Percentiles rank a stretch among this genome's conserved stretches.
Conservation (phyloP, 2,329 filamentous ascomycete species). For the Pseudogymnoascus verrucosus region DNA sequence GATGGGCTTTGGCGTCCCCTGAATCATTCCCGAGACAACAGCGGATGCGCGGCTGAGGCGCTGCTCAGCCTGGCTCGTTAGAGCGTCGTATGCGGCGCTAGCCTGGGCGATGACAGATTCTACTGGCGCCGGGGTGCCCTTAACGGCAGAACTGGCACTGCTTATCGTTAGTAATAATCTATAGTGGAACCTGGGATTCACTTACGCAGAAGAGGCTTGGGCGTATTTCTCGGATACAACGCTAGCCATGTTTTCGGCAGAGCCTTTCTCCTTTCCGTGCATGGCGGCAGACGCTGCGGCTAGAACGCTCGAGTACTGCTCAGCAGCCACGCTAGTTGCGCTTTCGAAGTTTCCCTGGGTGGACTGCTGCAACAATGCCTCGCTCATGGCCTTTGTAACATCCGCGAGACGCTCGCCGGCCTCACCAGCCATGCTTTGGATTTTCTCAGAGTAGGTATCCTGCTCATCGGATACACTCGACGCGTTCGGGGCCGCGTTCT, state of each 20-base stretch:
- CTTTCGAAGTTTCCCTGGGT: conserved; percentile 39
- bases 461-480: conserved; percentile 24
- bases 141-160: conserved; percentile 50
- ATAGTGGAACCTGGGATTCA: conserved; percentile 11
- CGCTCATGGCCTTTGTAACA: conserved; percentile 46
- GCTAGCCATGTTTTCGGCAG: conserved; percentile 38
- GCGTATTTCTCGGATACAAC: conserved; percentile 46
- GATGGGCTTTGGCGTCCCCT: conserved; percentile 59
- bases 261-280: conserved; percentile 39
- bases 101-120: conserved; percentile 34
- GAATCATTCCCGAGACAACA: conserved; percentile 57
- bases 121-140: conserved; percentile 57
- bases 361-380: conserved; percentile 37
- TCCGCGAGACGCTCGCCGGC: conserved; percentile 45
- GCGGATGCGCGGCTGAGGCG: conserved; percentile 63
- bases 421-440: conserved; percentile 42
- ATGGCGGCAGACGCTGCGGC: conserved; percentile 48
- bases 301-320: conserved; percentile 48
- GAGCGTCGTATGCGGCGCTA: conserved; percentile 54
- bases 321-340: conserved; percentile 44
- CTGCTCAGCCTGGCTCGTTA: conserved; percentile 56
- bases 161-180: conserved; percentile 13
- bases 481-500: conserved; percentile 9
- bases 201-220: conserved; percentile 49
- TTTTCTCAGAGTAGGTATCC: conserved; percentile 39